Base-by-base conservation (phyloP, 1,284 basidiomycete species). In the Inonotus obliquus region DNA sequence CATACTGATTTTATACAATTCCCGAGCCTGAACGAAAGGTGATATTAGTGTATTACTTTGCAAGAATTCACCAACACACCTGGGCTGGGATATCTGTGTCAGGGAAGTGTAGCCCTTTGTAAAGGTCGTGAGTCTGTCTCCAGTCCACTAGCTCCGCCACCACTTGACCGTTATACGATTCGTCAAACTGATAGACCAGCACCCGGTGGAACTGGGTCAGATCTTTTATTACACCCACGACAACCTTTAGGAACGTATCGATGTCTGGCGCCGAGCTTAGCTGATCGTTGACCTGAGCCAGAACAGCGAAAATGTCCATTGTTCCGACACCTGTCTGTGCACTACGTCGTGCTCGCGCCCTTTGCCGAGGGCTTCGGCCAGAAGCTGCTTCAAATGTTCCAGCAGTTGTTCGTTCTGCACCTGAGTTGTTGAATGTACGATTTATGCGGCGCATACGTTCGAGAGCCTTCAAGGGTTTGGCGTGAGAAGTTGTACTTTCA, bases 111-210 rank as follows among this genome's bases (percentile, higher is more conserved):
- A 91, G 69, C 0, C 89, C 89, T 65, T 82, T 84, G 72, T 86
- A 95, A 44, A 95, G 74, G 71, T 94, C 91, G 66, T 86, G 86
- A 6, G 91, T 90, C 70, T 85, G 82, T 60, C 79, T 83, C 89
- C 89, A 92, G 70, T 95, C 92, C 21, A 94, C 86, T 13, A 94
- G 76, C 73, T 95, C 92, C 11, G 91, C 85, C 0, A 94, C 89
- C 49, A 92, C 90, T 70, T 92, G 85, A 14, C 86, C 86, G 69
- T 87, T 87, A 84, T 85, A 87, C 19, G 72, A 65, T 67, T 89
- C 86, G 71, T 90, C 87, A 68, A 90, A 90, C 73, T 93, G 91
- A 70, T 95, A 95, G n/a, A 94, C 80, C 72, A 96, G 77, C n/a
- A 94, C 90, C 9, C 92, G 82, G 70, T 93, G 90, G 70, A 93